Evolutionary conservation across 768 basidiomycete species (phyloP), one percentile per base, ranked within the genome.

Genomic region (Amanita inopinata): DNA sequence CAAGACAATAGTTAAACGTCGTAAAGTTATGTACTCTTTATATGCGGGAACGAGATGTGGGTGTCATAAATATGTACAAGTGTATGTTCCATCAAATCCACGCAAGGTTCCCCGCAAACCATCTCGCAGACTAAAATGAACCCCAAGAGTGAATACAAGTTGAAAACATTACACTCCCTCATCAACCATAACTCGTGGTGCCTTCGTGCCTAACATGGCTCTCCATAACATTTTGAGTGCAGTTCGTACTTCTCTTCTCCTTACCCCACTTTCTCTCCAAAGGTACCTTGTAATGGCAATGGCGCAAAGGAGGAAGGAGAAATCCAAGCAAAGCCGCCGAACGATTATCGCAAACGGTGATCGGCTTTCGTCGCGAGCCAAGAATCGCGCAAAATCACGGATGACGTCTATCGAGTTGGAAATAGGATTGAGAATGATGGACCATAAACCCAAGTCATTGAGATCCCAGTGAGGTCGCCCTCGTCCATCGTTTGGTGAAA

Each of bases 381-480:
- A 72, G 59, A 88, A 82, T 9, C 61, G 53, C 7, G 74, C 59
- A 30, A 83, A 51, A 25, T 70, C 64, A 31, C 69, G 71, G 28
- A 85, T 49, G 17, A 59, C 57, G 8, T 66, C 64, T 10, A 78
- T 46, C 15, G 73, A 68, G 22, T 68, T 67, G n/a, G 72, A 60
- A 9, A 87, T 40, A 7, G 85, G 85, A 46, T 73, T 76, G 4
- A 86, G 62, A 11, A 88, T 64, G 33, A 81, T 51, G 5, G 87
- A 75, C 88, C 88, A 91, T 66, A 89, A 72, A 35, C 88, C 88
- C 56, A 89, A 66, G 55, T 89, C 84, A 38, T 85, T 74, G n/a
- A 84, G 54, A 55, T 87, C 81, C 80, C 81, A 85, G 14, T 67
- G 60, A 23, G 60, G 58, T 8, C 25, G 46, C 23, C 58, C 61